Evolutionary conservation across 306 rosid genomes (phyloP), one percentile per base, ranked within the genome.

Genomic region (Trifolium dubium): DNA sequence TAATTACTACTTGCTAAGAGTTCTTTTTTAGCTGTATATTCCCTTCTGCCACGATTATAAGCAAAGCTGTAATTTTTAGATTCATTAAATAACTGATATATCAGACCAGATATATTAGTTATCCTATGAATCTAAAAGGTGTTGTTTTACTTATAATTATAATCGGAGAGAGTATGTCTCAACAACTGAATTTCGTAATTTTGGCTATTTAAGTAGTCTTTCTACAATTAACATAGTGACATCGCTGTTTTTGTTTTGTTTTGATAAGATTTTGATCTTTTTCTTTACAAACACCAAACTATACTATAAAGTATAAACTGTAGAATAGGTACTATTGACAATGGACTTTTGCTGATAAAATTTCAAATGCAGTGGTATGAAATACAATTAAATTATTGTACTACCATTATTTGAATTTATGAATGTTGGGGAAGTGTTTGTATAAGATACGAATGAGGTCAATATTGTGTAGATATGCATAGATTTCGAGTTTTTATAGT

Each of bases 161-260:
- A 1, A 23, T 1, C 23, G 23, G 23, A 23, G 23, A 23, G 23
- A 23, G 23, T 23, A 23, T 58, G 61, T 61, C 61, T 12, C 49
- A 67, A 10, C 50, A 67, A 46, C 44, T 55, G 28, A 30, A 65
- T 73, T 73, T 61, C 11, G 35, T 30, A 17, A 60, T 31, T 29
- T 64, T 75, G n/a, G 49, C 15, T 73, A 43, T 44, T 8, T 23
- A 59, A 59, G 49, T 73, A 73, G 70, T 18, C 1, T 47, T 18
- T 62, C 37, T 61, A 29, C 18, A 10, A 18, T 49, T 63, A 15
- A 29, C 50, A 46, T 47, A 9, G 5, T 46, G 37, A 10, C 69
- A 34, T 18, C 7, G 70, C 37, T 10, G 61, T 50, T 49, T 73
- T 31, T 46, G 14, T n/a, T n/a, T n/a, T n/a, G n/a, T 2, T 41